A percentile compares a stretch with the other conserved stretches of the same genome.
Conservation (phyloP, 139 green algal genomes). For the Micractinium sp. region DNA sequence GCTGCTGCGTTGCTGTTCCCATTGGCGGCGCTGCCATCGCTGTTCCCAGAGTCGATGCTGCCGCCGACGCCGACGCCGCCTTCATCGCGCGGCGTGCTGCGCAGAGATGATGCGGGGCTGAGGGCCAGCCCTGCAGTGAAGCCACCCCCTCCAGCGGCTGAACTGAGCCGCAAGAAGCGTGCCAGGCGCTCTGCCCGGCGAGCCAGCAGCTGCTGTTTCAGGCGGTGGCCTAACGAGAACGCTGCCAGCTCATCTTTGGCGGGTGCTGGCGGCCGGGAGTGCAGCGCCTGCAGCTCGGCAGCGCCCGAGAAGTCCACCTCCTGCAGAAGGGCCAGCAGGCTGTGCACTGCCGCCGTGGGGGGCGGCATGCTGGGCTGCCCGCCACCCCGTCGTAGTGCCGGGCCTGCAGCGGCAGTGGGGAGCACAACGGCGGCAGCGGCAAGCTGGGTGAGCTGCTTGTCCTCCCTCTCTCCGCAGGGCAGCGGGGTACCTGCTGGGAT, state of each 20-base stretch:
- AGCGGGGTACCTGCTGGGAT: no score
- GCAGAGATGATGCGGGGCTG: background rate
- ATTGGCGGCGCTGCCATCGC: background rate
- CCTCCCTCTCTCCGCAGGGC: background rate
- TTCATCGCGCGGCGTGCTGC: background rate
- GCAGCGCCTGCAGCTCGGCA: background rate
- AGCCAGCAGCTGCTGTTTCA: conserved; percentile 30
- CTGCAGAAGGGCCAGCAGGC: background rate
- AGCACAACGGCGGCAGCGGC: background rate
- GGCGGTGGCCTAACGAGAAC: background rate
- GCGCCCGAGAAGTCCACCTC: background rate
- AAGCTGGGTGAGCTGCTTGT: background rate
- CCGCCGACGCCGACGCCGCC: background rate
- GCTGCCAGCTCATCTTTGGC: background rate
- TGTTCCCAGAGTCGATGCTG: background rate
- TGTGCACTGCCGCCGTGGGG: background rate
- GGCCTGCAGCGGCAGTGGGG: background rate
- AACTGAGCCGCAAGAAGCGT: conserved; percentile 11
- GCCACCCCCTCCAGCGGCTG: background rate
- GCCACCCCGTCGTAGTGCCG: background rate
- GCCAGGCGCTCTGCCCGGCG: background rate
- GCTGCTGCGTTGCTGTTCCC: background rate
- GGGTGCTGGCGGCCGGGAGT: background rate
- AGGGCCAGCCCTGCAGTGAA: background rate
- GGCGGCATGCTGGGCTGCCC: background rate